Evolutionary conservation across 1,284 basidiomycete species (phyloP).

Genomic region (Cystobasidiaceae sp.): DNA sequence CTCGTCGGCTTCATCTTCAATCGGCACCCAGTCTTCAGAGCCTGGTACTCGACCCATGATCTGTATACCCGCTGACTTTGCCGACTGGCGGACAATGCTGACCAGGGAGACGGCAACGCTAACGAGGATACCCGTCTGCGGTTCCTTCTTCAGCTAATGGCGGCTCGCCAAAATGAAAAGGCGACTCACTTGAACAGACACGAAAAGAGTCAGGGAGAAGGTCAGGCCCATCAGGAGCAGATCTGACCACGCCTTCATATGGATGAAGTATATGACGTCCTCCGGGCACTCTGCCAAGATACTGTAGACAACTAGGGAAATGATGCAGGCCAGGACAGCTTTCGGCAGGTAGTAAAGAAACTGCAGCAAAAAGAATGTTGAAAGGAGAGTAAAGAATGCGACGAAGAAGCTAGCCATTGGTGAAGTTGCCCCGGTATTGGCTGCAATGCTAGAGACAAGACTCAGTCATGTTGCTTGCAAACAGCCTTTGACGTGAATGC

Average conservation of each 20-base stretch:
- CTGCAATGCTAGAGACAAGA: conserved; percentile 69
- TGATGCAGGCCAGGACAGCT: conserved; percentile 72
- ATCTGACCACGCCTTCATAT: conserved; percentile 80
- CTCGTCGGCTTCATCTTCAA: conserved; percentile 44
- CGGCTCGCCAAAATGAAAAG: not conserved
- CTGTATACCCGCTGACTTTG: conserved; percentile 62
- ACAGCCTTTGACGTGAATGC: not conserved
- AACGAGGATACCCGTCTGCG: conserved; percentile 66
- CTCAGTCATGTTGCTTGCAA: not conserved
- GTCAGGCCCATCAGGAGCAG: conserved; percentile 75
- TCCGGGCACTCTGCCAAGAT: conserved; percentile 64
- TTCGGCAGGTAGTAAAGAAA: conserved; percentile 71
- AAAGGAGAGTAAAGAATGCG: conserved; percentile 65
- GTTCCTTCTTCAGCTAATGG: too few species aligned
- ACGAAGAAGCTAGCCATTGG: conserved; percentile 83
- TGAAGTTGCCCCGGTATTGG: conserved; percentile 74
- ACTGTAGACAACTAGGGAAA: conserved; percentile 74
- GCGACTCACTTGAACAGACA: conserved; percentile 68
- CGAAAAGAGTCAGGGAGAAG: conserved; percentile 71
- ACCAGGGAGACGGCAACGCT: conserved; percentile 78
- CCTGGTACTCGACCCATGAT: conserved; percentile 76
- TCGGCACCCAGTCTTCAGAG: conserved; percentile 72
- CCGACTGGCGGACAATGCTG: conserved; percentile 79
- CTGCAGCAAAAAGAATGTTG: conserved; percentile 80
- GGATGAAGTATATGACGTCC: conserved; percentile 37